phyloP scores from a whole-genome alignment of 495 filamentous ascomycete species.

The Evernia prunastri region DNA sequence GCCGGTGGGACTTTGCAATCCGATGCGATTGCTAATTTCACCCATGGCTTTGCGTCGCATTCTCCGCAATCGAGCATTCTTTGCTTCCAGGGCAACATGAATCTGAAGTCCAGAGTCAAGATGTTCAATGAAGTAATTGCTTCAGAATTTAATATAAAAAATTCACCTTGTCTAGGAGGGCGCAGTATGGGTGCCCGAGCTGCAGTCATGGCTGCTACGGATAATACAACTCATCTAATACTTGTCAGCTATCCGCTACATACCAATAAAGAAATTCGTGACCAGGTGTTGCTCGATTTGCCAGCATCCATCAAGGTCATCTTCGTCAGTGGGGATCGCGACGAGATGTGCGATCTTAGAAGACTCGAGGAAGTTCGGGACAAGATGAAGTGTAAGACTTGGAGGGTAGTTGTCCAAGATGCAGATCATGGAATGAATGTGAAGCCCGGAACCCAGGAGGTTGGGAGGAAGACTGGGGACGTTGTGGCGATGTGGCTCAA shows the following conservation, averaged over 20 bases:
- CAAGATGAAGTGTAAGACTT: slow-evolving; percentile 32
- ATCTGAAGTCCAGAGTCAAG: slow-evolving; percentile 31
- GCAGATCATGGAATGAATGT: slow-evolving; percentile 39
- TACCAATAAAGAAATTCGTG: slow-evolving; percentile 29
- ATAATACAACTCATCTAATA: slow-evolving; percentile 27
- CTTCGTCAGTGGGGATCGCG: slow-evolving; percentile 33
- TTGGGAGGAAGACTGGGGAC: slow-evolving; percentile 28
- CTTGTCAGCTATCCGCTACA: slow-evolving; percentile 36
- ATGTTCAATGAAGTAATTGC: slow-evolving; percentile 30
- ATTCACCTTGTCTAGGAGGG: slow-evolving; percentile 28
- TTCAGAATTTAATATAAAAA: slow-evolving; percentile 3
- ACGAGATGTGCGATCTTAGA: slow-evolving; percentile 34
- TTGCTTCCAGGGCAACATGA: slow-evolving; percentile 36
- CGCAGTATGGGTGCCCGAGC: slow-evolving; percentile 39
- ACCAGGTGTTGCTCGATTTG: slow-evolving; percentile 33
- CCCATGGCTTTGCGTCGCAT: slow-evolving; percentile 27
- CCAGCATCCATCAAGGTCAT: slow-evolving; percentile 26
- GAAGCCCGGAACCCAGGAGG: slow-evolving; percentile 24
- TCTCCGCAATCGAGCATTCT: slow-evolving; percentile 20
- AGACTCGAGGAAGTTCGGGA: slow-evolving; percentile 26
- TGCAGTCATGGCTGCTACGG: slow-evolving; percentile 32
- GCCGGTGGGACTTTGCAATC: slow-evolving; percentile 33
- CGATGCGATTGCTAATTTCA: slow-evolving; percentile 32
- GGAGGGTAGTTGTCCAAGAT: slow-evolving; percentile 31
- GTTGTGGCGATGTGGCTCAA: slow-evolving; percentile 31